Percentiles rank a stretch among this genome's conserved stretches.
Conservation (phyloP, 306 rosid genomes). For the Ceratonia siliqua region DNA sequence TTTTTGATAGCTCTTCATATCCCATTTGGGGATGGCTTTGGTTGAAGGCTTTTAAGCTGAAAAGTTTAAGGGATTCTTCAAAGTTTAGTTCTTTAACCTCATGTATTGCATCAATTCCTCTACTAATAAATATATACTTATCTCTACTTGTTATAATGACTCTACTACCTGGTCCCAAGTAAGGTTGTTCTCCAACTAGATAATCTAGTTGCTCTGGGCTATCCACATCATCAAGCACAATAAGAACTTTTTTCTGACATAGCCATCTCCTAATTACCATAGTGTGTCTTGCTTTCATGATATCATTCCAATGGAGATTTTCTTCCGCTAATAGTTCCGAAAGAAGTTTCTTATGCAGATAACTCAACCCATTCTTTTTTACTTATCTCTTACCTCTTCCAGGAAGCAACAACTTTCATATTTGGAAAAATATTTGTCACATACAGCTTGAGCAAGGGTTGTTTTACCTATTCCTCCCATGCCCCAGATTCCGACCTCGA, state of each 20-base stretch:
- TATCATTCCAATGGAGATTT: background rate
- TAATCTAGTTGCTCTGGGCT: background rate
- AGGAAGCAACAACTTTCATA: constrained; percentile 30
- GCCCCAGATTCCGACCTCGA: constrained; percentile 13
- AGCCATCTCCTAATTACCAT: constrained; percentile 21
- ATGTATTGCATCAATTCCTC: no score
- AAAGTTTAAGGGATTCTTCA: no score
- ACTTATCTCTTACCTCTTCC: background rate
- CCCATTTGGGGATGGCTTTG: background rate
- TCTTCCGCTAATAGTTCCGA: background rate
- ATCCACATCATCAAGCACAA: constrained; percentile 34
- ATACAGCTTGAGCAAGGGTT: no score
- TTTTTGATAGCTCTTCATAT: constrained; percentile 16
- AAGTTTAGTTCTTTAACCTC: no score
- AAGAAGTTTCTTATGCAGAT: constrained; percentile 27
- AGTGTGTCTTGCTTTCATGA: background rate
- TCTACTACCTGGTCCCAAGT: constrained; percentile 23
- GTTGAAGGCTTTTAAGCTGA: constrained; percentile 29
- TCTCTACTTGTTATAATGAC: constrained; percentile 34
- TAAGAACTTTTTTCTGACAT: constrained; percentile 13
- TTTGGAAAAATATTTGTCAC: no score
- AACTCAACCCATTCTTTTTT: background rate
- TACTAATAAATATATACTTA: no score
- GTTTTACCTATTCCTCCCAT: no score
- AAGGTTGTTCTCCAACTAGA: background rate